These are phyloP conservation scores for Linanthus parryae DNA, from an alignment of 148 eudicot genomes.

Conservation along the genomic window DNA sequence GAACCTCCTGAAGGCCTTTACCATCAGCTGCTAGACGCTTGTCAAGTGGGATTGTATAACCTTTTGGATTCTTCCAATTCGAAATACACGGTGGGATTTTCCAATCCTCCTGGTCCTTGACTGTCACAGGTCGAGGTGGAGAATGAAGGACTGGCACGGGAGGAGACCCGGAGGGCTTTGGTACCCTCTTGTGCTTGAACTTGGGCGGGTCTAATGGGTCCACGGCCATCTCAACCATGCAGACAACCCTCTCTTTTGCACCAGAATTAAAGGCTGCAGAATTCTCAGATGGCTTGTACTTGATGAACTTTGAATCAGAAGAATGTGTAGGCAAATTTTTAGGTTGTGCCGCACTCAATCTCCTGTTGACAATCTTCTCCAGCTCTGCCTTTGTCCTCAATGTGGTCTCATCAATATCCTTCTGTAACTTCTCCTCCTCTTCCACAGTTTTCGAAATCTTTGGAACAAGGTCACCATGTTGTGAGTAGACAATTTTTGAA, in stretches of 20 bases:
- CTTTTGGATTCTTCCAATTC: constrained; percentile 88
- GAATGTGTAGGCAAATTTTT: constrained; percentile 59
- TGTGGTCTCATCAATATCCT: constrained; percentile 57
- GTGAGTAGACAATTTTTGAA: constrained; percentile 52
- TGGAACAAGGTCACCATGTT: constrained; percentile 52
- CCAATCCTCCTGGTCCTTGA: constrained; percentile 84
- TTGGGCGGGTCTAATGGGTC: constrained; percentile 86
- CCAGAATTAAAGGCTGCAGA: constrained; percentile 63
- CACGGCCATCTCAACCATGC: constrained; percentile 81
- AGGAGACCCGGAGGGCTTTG: constrained; percentile 72
- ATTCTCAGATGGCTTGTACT: constrained; percentile 67
- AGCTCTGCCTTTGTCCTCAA: constrained; percentile 49
- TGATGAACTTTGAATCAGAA: constrained; percentile 50
- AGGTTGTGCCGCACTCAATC: constrained; percentile 72
- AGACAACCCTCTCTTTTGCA: constrained; percentile 65
- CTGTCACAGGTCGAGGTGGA: constrained; percentile 80
- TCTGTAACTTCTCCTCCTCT: constrained; percentile 34
- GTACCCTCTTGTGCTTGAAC: constrained; percentile 85
- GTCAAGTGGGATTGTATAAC: constrained; percentile 74
- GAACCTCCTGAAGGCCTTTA: constrained; percentile 52
- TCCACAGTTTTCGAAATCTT: constrained; percentile 37
- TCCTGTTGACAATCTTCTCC: constrained; percentile 59
- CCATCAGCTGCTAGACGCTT: constrained; percentile 86
- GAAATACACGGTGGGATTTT: constrained; percentile 86
- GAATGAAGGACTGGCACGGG: constrained; percentile 84